Percentiles rank a stretch among this genome's conserved stretches.
phyloP scores from a whole-genome alignment of 176 grass and related monocot species.

The Triticum monococcum region DNA sequence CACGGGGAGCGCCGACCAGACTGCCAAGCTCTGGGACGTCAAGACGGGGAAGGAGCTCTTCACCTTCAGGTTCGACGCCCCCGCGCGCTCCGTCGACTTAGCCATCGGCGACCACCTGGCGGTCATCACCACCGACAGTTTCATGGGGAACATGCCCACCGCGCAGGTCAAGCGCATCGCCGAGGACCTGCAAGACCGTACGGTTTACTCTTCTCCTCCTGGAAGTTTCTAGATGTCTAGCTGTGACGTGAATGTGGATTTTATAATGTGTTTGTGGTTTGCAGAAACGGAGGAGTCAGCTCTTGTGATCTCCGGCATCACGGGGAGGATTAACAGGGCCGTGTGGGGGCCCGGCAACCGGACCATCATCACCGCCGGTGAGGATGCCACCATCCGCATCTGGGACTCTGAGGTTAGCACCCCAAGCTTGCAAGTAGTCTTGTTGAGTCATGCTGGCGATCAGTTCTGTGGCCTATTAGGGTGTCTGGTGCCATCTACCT shows the following conservation, averaged over 20 bases:
- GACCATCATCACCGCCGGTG: conserved; percentile 88
- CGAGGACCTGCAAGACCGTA: conserved; percentile 64
- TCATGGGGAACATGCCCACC: conserved; percentile 74
- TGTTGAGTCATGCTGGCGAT: not conserved
- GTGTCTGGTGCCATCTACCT: too few relatives aligned
- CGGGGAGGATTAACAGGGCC: conserved; percentile 90
- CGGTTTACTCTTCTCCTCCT: not conserved
- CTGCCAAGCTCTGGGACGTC: conserved; percentile 86
- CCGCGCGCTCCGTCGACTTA: conserved; percentile 74
- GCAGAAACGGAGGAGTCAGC: conserved; percentile 74
- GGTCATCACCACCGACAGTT: conserved; percentile 78
- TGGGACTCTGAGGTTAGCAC: conserved; percentile 81
- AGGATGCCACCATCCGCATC: conserved; percentile 79
- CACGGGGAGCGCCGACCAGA: conserved; percentile 79
- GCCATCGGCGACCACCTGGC: conserved; percentile 65
- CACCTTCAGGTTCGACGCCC: conserved; percentile 75
- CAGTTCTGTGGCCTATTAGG: not conserved
- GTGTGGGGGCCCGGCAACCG: conserved; percentile 88
- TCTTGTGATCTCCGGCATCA: conserved; percentile 69
- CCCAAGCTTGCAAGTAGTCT: not conserved
- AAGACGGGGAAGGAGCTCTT: conserved; percentile 67
- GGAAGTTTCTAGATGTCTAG: not conserved
- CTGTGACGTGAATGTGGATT: not conserved
- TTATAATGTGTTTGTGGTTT: not conserved
- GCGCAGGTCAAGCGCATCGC: conserved; percentile 86